phyloP scores from a whole-genome alignment of 164 flowering plant species.

The Vitis cinerea region DNA sequence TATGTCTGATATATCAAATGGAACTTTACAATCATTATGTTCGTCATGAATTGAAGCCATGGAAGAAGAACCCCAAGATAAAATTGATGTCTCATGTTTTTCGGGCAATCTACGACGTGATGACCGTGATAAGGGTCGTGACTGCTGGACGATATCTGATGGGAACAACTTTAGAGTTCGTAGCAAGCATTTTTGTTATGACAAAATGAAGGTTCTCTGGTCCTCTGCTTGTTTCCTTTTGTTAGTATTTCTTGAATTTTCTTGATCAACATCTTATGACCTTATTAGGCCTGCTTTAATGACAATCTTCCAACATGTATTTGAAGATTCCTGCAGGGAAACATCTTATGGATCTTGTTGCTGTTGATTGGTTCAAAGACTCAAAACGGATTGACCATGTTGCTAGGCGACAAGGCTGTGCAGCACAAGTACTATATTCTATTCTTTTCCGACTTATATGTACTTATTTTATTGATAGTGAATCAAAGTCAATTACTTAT shows the following conservation, averaged over 20 bases:
- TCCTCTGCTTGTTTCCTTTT: slow-evolving; percentile 4
- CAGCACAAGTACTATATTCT: slow-evolving; percentile 56
- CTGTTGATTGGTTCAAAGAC: slow-evolving; percentile 98
- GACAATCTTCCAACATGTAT: slow-evolving; percentile 8
- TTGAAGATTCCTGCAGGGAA: slow-evolving; percentile 88
- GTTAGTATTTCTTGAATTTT: neutral
- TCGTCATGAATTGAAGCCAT: slow-evolving; percentile 32
- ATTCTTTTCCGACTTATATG: too few relatives aligned
- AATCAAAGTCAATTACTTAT: too few relatives aligned
- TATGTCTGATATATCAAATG: neutral
- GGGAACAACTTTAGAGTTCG: slow-evolving; percentile 97
- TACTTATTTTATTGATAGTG: too few relatives aligned
- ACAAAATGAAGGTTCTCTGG: slow-evolving; percentile 75
- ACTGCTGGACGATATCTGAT: slow-evolving; percentile 90
- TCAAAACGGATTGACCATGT: slow-evolving; percentile 98
- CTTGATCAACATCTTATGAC: neutral
- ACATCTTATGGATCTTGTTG: slow-evolving; percentile 94
- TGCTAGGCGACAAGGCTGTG: slow-evolving; percentile 92
- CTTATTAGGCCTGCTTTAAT: slow-evolving; percentile 9
- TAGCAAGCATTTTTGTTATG: slow-evolving; percentile 71
- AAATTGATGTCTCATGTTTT: slow-evolving; percentile 82
- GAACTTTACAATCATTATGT: neutral
- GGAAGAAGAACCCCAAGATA: slow-evolving; percentile 63
- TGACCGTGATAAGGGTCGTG: slow-evolving; percentile 77
- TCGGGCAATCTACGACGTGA: slow-evolving; percentile 77